Percentiles rank a stretch among this genome's conserved stretches.
These are phyloP conservation scores for Platismatia glauca DNA, from an alignment of 495 filamentous ascomycete genomes.

Conservation along the genomic window DNA sequence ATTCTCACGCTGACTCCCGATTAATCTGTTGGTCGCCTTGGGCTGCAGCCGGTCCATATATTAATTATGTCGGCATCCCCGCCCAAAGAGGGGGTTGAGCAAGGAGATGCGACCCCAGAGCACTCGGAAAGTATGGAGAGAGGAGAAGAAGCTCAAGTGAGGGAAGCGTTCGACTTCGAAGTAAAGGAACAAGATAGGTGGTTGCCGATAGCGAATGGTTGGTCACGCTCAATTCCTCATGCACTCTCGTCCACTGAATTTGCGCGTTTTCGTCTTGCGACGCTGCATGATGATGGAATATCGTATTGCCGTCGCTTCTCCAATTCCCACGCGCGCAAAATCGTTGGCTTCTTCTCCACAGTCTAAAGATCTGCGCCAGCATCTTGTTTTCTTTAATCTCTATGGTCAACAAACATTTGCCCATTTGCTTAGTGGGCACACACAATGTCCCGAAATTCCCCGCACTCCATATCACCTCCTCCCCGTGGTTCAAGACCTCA, in stretches of 20 bases:
- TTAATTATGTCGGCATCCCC: constrained; percentile 94
- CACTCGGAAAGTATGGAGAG: constrained; percentile 60
- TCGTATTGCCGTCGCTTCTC: constrained; percentile 43
- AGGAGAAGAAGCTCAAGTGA: constrained; percentile 53
- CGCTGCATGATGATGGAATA: constrained; percentile 33
- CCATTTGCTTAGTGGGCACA: constrained; percentile 30
- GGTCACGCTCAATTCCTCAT: constrained; percentile 50
- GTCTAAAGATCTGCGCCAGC: constrained; percentile 32
- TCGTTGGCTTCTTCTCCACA: constrained; percentile 27
- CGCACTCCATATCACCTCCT: constrained; percentile 35
- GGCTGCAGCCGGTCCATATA: constrained; percentile 21
- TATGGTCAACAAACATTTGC: constrained; percentile 30
- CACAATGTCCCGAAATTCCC: constrained; percentile 36
- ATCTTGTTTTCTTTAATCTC: constrained; percentile 31
- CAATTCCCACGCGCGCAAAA: constrained; percentile 28
- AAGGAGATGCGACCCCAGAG: constrained; percentile 86
- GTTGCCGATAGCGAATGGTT: constrained; percentile 99
- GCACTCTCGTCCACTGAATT: constrained; percentile 46
- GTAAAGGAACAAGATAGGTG: constrained; percentile 99
- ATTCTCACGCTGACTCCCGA: constrained; percentile 9
- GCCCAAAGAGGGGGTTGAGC: constrained; percentile 87
- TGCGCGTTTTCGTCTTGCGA: constrained; percentile 41
- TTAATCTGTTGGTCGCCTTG: constrained; percentile 15
- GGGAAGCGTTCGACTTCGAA: constrained; percentile 85
- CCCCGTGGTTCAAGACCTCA: constrained; percentile 27